A percentile compares a stretch with the other conserved stretches of the same genome.
Evolutionary conservation across 208 protist species (phyloP).

Genomic region (Trypanosoma mega): DNA sequence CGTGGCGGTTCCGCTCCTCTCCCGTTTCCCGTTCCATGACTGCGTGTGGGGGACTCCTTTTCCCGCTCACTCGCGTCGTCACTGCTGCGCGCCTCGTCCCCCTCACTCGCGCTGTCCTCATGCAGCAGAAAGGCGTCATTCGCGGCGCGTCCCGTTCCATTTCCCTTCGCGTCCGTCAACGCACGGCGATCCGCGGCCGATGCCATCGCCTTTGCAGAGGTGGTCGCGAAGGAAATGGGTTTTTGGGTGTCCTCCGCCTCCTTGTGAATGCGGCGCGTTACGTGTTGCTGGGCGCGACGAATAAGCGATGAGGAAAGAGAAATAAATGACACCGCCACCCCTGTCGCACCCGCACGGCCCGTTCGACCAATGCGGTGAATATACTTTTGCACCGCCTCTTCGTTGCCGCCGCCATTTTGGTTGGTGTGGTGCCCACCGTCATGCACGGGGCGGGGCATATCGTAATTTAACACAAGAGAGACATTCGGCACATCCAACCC

Average conservation of each 20-base stretch:
- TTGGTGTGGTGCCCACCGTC: too few species aligned
- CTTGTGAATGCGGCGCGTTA: background rate
- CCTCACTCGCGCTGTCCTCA: background rate
- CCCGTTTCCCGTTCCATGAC: background rate
- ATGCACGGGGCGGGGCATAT: slow-evolving; percentile 76
- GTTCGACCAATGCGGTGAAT: slow-evolving; percentile 96
- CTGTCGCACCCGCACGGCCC: slow-evolving; percentile 84
- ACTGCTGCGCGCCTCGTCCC: slow-evolving; percentile 8
- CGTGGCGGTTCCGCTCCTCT: background rate
- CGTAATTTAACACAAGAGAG: slow-evolving; percentile 98
- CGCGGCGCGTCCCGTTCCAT: background rate
- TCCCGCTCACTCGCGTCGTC: background rate
- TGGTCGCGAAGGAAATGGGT: background rate
- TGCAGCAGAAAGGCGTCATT: slow-evolving; percentile 3
- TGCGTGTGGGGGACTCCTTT: slow-evolving; percentile 5
- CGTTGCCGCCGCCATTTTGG: too few species aligned
- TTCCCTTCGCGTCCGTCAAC: slow-evolving; percentile 8
- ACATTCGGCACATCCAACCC: slow-evolving; percentile 96
- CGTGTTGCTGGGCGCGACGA: slow-evolving; percentile 26
- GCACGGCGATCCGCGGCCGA: slow-evolving; percentile 8
- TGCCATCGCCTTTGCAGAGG: slow-evolving; percentile 14
- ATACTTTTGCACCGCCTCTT: slow-evolving; percentile 86
- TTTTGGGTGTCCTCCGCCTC: background rate
- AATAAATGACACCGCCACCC: slow-evolving; percentile 93
- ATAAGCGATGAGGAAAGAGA: slow-evolving; percentile 55